Conservation (phyloP, 2,329 filamentous ascomycete species). For the Zopfia rhizophila region DNA sequence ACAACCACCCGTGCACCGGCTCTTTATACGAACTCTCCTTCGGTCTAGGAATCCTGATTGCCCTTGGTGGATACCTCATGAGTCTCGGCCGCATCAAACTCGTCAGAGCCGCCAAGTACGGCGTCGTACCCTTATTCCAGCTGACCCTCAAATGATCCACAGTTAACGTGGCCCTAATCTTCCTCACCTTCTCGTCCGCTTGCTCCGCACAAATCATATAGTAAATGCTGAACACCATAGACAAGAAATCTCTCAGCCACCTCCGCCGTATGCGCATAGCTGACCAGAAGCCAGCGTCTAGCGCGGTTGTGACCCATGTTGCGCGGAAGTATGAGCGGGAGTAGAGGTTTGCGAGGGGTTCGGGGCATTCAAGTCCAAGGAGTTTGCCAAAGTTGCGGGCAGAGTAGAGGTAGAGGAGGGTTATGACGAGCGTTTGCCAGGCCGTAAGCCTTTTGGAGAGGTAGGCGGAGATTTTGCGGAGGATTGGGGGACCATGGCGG, state of each 20-base stretch:
- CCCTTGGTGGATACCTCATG: slow-evolving; percentile 82
- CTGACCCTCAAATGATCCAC: slow-evolving; percentile 91
- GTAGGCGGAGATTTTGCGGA: slow-evolving; percentile 76
- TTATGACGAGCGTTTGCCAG: slow-evolving; percentile 90
- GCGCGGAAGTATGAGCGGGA: slow-evolving; percentile 92
- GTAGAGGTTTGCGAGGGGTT: slow-evolving; percentile 94
- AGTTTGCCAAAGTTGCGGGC: slow-evolving; percentile 94
- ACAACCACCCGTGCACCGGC: slow-evolving; percentile 87
- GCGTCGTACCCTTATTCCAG: slow-evolving; percentile 94
- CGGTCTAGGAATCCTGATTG: slow-evolving; percentile 85
- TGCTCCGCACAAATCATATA: slow-evolving; percentile 93
- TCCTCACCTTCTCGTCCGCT: slow-evolving; percentile 95
- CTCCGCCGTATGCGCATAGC: slow-evolving; percentile 89
- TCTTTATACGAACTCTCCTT: slow-evolving; percentile 82
- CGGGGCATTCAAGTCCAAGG: slow-evolving; percentile 88
- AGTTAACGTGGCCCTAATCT: slow-evolving; percentile 85
- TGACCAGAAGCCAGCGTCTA: slow-evolving; percentile 98
- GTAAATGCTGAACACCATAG: slow-evolving; percentile 85
- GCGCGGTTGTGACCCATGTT: slow-evolving; percentile 93
- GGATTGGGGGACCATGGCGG: slow-evolving; percentile 84
- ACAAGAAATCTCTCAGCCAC: slow-evolving; percentile 83
- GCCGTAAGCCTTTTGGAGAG: slow-evolving; percentile 78
- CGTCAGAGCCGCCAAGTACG: slow-evolving; percentile 80
- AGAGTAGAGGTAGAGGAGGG: slow-evolving; percentile 90
- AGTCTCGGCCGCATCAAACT: slow-evolving; percentile 79